A percentile compares a stretch with the other conserved stretches of the same genome.
Conservation (phyloP, 1,284 basidiomycete genomes). For the Pseudozyma thailandica region DNA sequence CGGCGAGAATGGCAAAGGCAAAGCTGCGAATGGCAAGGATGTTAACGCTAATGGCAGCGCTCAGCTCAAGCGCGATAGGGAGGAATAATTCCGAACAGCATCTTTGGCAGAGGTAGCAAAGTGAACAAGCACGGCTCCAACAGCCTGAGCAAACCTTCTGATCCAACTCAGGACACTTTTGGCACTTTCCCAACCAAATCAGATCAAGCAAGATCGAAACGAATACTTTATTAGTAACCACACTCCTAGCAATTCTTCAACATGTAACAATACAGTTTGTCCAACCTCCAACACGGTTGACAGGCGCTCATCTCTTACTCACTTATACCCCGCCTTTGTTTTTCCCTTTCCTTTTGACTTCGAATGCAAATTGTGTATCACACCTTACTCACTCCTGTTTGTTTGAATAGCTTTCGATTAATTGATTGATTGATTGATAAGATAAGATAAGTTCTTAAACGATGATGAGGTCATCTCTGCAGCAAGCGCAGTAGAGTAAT, state of each 20-base stretch:
- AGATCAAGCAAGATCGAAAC: too few relatives aligned
- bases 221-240: background rate
- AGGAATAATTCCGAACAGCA: slow-evolving; percentile 43
- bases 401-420: background rate
- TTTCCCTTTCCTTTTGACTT: slow-evolving; percentile 6
- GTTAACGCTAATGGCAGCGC: slow-evolving; percentile 2
- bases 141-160: slow-evolving; percentile 13
- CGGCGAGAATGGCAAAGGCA: slow-evolving; percentile 5
- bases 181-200: background rate
- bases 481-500: slow-evolving; percentile 49
- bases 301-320: background rate
- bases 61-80: slow-evolving; percentile 49
- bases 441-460: slow-evolving; percentile 18
- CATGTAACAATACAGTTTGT: background rate
- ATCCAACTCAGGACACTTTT: slow-evolving; percentile 25
- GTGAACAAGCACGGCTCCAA: slow-evolving; percentile 19
- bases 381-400: background rate
- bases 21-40: slow-evolving; percentile 6
- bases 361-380: slow-evolving; percentile 4
- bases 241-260: background rate
- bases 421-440: background rate
- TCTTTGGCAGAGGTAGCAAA: too few relatives aligned
- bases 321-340: background rate
- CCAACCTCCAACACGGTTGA: slow-evolving; percentile 29
- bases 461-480: slow-evolving; percentile 46